Percentiles rank a stretch among this genome's conserved stretches.
Evolutionary conservation across 2,329 filamentous ascomycete genomes (phyloP).

Genomic region (Calonectria fujianensis): DNA sequence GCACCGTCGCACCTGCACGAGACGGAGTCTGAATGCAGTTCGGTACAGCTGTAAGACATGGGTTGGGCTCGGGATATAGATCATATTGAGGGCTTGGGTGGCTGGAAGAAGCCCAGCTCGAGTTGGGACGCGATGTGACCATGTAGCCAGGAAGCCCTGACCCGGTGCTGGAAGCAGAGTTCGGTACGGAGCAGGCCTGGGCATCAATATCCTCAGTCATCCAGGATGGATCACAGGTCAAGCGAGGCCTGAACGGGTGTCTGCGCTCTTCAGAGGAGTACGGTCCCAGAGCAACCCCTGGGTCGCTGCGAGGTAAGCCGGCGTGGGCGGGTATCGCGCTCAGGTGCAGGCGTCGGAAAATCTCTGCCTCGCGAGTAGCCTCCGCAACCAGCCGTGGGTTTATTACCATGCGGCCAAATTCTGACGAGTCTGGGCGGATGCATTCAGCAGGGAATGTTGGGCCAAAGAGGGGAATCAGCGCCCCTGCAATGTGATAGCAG

Average conservation of each 20-base stretch:
- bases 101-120: slow-evolving; percentile 48
- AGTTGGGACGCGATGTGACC: slow-evolving; percentile 51
- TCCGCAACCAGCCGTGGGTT: slow-evolving; percentile 71
- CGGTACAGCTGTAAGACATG: slow-evolving; percentile 51
- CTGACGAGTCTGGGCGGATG: slow-evolving; percentile 76
- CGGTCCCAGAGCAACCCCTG: slow-evolving; percentile 27
- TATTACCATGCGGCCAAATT: slow-evolving; percentile 81
- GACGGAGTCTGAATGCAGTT: slow-evolving; percentile 43
- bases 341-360: slow-evolving; percentile 47
- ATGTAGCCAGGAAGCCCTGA: slow-evolving; percentile 54
- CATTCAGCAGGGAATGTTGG: slow-evolving; percentile 85
- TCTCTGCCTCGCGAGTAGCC: slow-evolving; percentile 69
- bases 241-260: slow-evolving; percentile 45
- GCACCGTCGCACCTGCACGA: slow-evolving; percentile 24
- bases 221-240: slow-evolving; percentile 53
- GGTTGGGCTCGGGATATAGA: slow-evolving; percentile 37
- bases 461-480: slow-evolving; percentile 93
- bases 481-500: slow-evolving; percentile 88
- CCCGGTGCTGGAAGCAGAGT: slow-evolving; percentile 55
- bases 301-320: slow-evolving; percentile 49
- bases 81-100: slow-evolving; percentile 48
- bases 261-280: slow-evolving; percentile 47
- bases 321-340: slow-evolving; percentile 37
- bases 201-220: slow-evolving; percentile 45
- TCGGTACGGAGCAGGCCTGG: slow-evolving; percentile 50